These are phyloP conservation scores for Yamadazyma songkhlaensis DNA, from an alignment of 1,139 yeast species.

Conservation along the genomic window DNA sequence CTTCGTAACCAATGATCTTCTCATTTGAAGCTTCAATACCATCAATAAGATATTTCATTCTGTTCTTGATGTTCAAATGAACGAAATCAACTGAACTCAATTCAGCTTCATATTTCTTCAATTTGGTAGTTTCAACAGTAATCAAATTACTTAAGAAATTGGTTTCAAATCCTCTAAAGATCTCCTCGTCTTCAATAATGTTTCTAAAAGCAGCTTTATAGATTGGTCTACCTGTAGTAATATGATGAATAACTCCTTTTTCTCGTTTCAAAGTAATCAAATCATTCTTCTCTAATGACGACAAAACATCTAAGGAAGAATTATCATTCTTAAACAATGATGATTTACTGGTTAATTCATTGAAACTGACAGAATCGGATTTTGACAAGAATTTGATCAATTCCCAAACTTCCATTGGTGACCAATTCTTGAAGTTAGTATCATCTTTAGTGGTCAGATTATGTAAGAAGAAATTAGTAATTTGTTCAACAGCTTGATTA, in stretches of 20 bases:
- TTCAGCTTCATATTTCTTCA: conserved; percentile 68
- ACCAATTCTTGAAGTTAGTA: conserved; percentile 46
- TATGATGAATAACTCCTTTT: conserved; percentile 67
- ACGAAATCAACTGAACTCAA: conserved; percentile 49
- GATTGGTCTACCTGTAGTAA: conserved; percentile 81
- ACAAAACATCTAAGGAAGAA: conserved; percentile 47
- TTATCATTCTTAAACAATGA: conserved; percentile 67
- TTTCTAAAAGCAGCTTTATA: conserved; percentile 76
- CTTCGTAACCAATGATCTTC: conserved; percentile 44
- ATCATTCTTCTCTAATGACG: conserved; percentile 77
- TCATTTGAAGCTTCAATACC: conserved; percentile 60
- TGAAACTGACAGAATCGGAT: conserved; percentile 43
- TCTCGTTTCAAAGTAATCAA: conserved; percentile 66
- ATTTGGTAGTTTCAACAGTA: conserved; percentile 59
- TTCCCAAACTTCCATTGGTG: conserved; percentile 85
- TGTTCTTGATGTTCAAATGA: conserved; percentile 47
- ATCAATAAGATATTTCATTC: conserved; percentile 62
- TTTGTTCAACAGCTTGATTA: conserved; percentile 81
- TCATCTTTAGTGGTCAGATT: conserved; percentile 26
- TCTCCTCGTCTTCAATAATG: conserved; percentile 54
- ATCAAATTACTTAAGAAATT: conserved; percentile 55
- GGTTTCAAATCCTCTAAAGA: conserved; percentile 63
- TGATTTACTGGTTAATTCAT: conserved; percentile 47
- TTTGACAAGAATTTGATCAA: conserved; percentile 63
- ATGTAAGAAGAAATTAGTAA: conserved; percentile 74